Evolutionary conservation across 345 rosid species (phyloP).

Genomic region (Sonneratia alba): DNA sequence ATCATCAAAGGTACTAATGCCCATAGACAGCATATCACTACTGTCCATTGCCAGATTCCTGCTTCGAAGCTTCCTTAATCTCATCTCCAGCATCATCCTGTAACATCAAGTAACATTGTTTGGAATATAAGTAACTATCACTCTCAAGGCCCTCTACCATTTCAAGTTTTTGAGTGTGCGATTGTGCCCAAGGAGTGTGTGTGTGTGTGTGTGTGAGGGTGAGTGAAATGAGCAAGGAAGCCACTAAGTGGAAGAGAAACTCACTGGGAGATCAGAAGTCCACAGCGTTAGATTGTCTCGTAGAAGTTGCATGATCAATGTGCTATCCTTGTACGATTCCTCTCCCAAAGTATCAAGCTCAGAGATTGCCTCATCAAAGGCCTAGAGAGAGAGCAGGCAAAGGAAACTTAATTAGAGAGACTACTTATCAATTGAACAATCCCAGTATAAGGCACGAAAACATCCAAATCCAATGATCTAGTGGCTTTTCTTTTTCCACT

Average conservation of each 20-base stretch:
- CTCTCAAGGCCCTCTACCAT: neutral
- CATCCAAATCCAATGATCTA: neutral
- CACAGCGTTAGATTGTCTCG: conserved; percentile 96
- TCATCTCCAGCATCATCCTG: conserved; percentile 70
- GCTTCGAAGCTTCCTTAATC: conserved; percentile 76
- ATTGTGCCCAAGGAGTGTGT: no score
- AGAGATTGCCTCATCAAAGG: conserved; percentile 95
- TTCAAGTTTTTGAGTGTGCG: no score
- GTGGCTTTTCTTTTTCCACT: no score
- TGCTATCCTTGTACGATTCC: conserved; percentile 98
- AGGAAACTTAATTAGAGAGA: neutral
- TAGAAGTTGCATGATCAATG: conserved; percentile 96
- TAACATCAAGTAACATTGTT: neutral
- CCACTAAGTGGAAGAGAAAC: neutral
- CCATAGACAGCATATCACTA: conserved; percentile 31
- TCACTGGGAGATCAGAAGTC: conserved; percentile 91
- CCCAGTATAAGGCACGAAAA: neutral
- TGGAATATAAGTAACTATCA: neutral
- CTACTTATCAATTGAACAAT: neutral
- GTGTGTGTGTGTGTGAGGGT: no score
- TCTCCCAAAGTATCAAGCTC: conserved; percentile 95
- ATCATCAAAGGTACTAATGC: conserved; percentile 23
- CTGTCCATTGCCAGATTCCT: conserved; percentile 46
- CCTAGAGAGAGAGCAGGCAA: conserved; percentile 30
- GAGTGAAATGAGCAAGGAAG: neutral